A percentile compares a stretch with the other conserved stretches of the same genome.
Conservation (phyloP, 1,139 yeast species). For the Debaryomycetaceae sp. region DNA sequence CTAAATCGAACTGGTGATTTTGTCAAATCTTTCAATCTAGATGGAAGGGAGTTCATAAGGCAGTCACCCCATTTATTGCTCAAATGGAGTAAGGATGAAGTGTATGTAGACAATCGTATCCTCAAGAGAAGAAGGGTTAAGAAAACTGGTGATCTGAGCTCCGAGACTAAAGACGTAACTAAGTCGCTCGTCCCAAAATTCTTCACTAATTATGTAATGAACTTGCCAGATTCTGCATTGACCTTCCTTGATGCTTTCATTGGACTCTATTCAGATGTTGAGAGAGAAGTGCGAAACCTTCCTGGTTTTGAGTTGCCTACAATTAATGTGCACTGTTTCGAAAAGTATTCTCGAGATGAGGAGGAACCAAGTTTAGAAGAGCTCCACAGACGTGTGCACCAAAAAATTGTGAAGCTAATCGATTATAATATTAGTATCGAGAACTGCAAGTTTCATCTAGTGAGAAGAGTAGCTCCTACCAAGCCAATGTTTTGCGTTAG, state of each 20-base stretch:
- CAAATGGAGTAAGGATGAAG: slow-evolving; percentile 27
- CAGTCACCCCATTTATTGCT: slow-evolving; percentile 52
- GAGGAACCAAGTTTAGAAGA: slow-evolving; percentile 68
- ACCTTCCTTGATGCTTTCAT: slow-evolving; percentile 75
- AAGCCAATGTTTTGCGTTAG: slow-evolving; percentile 93
- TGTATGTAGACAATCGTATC: slow-evolving; percentile 24
- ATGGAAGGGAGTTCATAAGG: slow-evolving; percentile 78
- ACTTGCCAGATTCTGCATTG: slow-evolving; percentile 89
- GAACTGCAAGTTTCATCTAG: slow-evolving; percentile 65
- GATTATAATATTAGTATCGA: slow-evolving; percentile 46
- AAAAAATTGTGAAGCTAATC: slow-evolving; percentile 54
- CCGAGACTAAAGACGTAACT: slow-evolving; percentile 26
- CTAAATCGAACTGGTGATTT: slow-evolving; percentile 60
- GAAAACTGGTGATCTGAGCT: slow-evolving; percentile 16
- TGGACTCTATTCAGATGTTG: slow-evolving; percentile 58
- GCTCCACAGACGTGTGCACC: slow-evolving; percentile 59
- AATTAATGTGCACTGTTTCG: slow-evolving; percentile 90
- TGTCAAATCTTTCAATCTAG: slow-evolving; percentile 66
- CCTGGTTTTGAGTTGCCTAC: slow-evolving; percentile 63
- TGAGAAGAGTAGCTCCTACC: slow-evolving; percentile 92
- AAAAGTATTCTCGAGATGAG: slow-evolving; percentile 71
- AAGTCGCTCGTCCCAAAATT: slow-evolving; percentile 51
- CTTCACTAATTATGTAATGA: slow-evolving; percentile 83
- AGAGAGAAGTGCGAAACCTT: slow-evolving; percentile 23
- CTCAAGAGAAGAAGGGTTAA: slow-evolving; percentile 33